These are phyloP conservation scores for Sphagnum fallax DNA, from an alignment of 228 moss, liverwort and hornwort species.

Conservation along the genomic window DNA sequence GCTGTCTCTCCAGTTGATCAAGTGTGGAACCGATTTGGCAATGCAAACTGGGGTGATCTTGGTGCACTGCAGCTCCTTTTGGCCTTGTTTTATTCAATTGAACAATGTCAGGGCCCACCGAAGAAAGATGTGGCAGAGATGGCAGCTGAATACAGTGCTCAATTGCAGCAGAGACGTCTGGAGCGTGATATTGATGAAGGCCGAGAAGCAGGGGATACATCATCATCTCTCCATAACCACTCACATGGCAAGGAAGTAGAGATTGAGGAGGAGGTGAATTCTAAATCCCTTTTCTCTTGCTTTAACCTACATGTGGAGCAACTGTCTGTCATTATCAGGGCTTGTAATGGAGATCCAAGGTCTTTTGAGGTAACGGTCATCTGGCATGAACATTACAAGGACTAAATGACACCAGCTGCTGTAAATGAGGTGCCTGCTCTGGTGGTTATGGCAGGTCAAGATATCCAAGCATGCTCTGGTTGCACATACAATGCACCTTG, in stretches of 20 bases:
- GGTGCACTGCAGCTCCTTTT: constrained; percentile 80
- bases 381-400: too few species aligned
- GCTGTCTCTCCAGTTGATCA: constrained; percentile 63
- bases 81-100: constrained; percentile 76
- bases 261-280: constrained; percentile 68
- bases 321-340: too few species aligned
- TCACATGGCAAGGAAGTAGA: constrained; percentile 69
- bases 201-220: constrained; percentile 68
- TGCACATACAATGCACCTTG: constrained; percentile 64
- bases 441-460: constrained; percentile 23
- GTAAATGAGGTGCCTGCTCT: too few species aligned
- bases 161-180: constrained; percentile 69
- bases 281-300: too few species aligned
- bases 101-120: constrained; percentile 80
- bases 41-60: constrained; percentile 85
- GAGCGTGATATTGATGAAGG: constrained; percentile 68
- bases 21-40: constrained; percentile 91
- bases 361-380: too few species aligned
- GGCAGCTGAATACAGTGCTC: constrained; percentile 82
- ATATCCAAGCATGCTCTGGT: constrained; percentile 21
- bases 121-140: constrained; percentile 79
- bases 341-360: too few species aligned
- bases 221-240: constrained; percentile 64
- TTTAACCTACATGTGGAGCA: too few species aligned
- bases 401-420: too few species aligned